phyloP scores from a whole-genome alignment of 164 flowering plant species.

The Paratinospora sagittata region DNA sequence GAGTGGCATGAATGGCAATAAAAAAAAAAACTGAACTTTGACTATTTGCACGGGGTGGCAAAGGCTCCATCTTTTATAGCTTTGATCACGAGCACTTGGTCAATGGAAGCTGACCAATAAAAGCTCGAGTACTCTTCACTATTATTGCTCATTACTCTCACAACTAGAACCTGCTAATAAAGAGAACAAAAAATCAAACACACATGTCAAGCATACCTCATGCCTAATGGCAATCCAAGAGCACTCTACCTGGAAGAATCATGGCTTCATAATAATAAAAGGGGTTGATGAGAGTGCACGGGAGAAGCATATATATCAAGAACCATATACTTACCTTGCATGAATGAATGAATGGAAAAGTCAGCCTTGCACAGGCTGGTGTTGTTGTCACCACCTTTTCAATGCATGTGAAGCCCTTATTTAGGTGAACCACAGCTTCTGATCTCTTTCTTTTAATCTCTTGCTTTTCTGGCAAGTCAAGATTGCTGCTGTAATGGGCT shows the following conservation, averaged over 20 bases:
- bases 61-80: background rate
- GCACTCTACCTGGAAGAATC: background rate
- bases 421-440: constrained; percentile 4
- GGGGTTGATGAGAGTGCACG: background rate
- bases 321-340: background rate
- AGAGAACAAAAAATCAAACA: background rate
- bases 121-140: background rate
- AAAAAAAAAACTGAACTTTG: background rate
- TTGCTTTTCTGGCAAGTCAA: constrained; percentile 3
- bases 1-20: no score
- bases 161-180: background rate
- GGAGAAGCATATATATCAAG: background rate
- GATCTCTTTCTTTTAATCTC: no score
- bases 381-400: background rate
- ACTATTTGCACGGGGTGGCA: background rate
- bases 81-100: background rate
- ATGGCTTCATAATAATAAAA: background rate
- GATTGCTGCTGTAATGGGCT: constrained; percentile 1
- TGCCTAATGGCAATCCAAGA: background rate
- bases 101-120: background rate
- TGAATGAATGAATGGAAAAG: background rate
- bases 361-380: background rate
- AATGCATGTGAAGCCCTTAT: background rate
- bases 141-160: background rate
- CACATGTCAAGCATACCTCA: background rate